Evolutionary conservation across 1,284 basidiomycete genomes (phyloP), one percentile per base, ranked within the genome.

Genomic region (Boletus semigastroideus): DNA sequence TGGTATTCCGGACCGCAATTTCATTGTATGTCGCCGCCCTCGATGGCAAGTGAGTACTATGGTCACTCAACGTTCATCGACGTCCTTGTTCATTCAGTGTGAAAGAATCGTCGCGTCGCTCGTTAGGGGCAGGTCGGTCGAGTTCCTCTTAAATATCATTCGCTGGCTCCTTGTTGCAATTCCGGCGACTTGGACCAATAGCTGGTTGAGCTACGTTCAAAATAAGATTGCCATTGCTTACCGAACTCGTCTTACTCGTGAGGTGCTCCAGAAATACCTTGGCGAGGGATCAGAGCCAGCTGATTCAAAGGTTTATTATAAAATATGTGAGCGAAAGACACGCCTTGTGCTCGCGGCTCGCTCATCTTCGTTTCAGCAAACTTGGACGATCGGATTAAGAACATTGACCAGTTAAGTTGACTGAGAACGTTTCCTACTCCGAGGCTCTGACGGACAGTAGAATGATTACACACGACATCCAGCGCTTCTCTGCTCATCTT

Each of bases 161-260:
- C 82, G 86, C 52, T 99, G 96, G 96, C 79, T 98, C 43, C 74
- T 92, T 14, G 88, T 98, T 34, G 95, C 95, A n/a, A 84, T 98
- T 48, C 94, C 94, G 0, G 93, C 94, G 2, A 98, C 95, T 27
- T 96, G 94, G 81, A 95, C 92, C 28, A 99, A 99, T 69, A 94
- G 92, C 58, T 96, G 94, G 91, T 80, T 98, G 45, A 89, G 87
- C 59, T 98, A 92, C 67, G 82, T 98, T 16, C 95, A 98, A 70
- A 94, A 86, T 69, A 96, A 97, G 71, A 81, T 99, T 13, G 89
- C 93, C 0, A 86, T 98, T 40, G 92, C 93, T 2, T 98, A 97
- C 69, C 83, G 96, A 17, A 93, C 92, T 0, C 82, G 94, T 55
- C 75, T 98, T 36, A 98, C 95, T 0, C 78, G 84, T 43, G 83